Conservation (phyloP, 768 basidiomycete genomes). For the Leucosporidium yakuticum region DNA sequence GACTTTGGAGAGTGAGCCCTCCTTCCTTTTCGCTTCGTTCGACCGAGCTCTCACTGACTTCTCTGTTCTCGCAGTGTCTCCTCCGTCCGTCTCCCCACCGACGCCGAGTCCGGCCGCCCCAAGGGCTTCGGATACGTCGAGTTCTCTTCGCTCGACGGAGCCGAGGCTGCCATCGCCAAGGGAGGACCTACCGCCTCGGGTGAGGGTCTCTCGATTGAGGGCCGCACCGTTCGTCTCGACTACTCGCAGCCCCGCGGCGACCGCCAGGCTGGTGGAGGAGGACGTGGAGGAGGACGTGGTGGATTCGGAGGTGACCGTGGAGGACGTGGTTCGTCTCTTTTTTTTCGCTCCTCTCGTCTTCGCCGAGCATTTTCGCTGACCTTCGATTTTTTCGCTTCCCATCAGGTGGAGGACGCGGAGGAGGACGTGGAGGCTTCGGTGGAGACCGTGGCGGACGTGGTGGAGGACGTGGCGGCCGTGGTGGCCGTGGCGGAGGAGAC, state of each 20-base stretch:
- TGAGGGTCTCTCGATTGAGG: constrained; percentile 69
- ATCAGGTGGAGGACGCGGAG: constrained; percentile 39
- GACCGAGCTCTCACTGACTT: neutral
- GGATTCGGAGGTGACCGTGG: constrained; percentile 35
- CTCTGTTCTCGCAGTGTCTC: neutral
- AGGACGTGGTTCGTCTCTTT: constrained; percentile 41
- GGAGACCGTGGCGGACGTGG: constrained; percentile 43
- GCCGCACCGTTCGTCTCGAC: constrained; percentile 74
- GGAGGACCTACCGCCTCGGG: constrained; percentile 38
- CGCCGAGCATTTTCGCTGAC: neutral
- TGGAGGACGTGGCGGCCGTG: constrained; percentile 38
- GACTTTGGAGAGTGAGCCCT: constrained; percentile 66
- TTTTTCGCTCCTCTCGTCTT: constrained; percentile 37
- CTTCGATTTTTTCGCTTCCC: neutral
- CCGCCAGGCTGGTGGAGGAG: constrained; percentile 51
- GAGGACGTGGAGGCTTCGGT: constrained; percentile 37
- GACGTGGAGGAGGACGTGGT: constrained; percentile 41
- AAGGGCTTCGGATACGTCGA: constrained; percentile 98
- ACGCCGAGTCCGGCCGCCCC: constrained; percentile 78
- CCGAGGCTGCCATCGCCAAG: constrained; percentile 67
- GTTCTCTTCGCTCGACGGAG: constrained; percentile 70
- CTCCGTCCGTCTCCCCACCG: constrained; percentile 78
- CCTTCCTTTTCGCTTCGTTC: constrained; percentile 55
- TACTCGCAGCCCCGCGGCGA: constrained; percentile 73
- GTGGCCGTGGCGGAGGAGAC: constrained; percentile 18